Base-by-base conservation (phyloP, 2,329 filamentous ascomycete species). In the Metarhizium humberi region DNA sequence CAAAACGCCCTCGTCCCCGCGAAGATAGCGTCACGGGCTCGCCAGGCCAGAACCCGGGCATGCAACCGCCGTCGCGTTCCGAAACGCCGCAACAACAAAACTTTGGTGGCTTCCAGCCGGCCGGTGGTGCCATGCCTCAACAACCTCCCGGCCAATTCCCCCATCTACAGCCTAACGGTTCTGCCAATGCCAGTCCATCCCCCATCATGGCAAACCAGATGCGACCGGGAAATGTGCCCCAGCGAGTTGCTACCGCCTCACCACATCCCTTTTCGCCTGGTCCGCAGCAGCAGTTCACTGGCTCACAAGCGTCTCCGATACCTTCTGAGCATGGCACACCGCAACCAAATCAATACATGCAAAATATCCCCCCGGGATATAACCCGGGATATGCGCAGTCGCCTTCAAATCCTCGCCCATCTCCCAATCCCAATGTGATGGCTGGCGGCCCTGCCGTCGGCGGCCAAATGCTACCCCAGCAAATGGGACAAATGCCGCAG, bases 221-320 rank as follows among this genome's bases (percentile, higher is more conserved):
- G 68, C 82, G 84, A 59, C 80, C 85, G 38, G 82, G 88, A 66
- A 80, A 80, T 63, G 84, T 87, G 14, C 85, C 86, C 43, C 88
- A 91, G 67, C 79, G 91, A 65, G 90, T 97, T 70, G 87, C 91
- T 61, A 96, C 92, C 49, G 87, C 90, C 47, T 97, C 94, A 36
- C 92, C 94, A 3, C 92, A 94, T 70, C 90, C 90, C 1, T 96
- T 95, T 69, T 92, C 88, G 2, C 88, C 88, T 16, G 85, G 85
- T 56, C 79, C 81, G 36, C 86, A 87, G 62, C 86, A 87, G 62
- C 87, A 88, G 65, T 88, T 90, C 63, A 80, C 78, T 34, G 57
- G 53, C 42, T 72, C 80, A 16, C 88, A 92, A 65, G 80, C 86
- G 57, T 94, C 90, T 3, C 88, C 90, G 11, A 82, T 87, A 16